Conservation (phyloP, 306 rosid species). For the Prunus armeniaca region DNA sequence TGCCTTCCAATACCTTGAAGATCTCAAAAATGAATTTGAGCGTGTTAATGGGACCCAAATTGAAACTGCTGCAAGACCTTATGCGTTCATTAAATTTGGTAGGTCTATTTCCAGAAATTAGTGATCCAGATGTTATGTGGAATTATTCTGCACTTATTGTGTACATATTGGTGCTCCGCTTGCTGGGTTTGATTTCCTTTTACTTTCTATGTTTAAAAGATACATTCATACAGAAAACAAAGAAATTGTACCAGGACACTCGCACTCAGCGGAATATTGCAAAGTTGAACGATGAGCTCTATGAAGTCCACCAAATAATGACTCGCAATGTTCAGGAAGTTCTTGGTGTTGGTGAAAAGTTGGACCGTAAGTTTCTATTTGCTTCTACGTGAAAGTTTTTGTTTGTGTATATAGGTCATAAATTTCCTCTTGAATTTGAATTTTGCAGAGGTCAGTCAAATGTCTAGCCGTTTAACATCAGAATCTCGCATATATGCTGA, state of each 20-base stretch:
- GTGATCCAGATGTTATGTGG: neutral
- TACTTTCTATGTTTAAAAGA: conserved; percentile 49
- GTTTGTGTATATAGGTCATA: conserved; percentile 11
- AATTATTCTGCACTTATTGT: conserved; percentile 6
- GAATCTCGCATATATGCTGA: conserved; percentile 95
- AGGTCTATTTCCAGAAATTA: conserved; percentile 20
- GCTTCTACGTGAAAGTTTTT: neutral
- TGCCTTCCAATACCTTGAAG: conserved; percentile 99
- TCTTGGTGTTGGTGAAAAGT: conserved; percentile 98
- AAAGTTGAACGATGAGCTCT: conserved; percentile 95
- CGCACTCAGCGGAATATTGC: conserved; percentile 95
- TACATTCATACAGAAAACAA: conserved; percentile 91
- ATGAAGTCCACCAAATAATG: conserved; percentile 99
- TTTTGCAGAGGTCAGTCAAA: conserved; percentile 95
- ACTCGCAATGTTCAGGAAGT: conserved; percentile 99
- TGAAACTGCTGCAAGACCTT: conserved; percentile 99
- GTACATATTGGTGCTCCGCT: neutral
- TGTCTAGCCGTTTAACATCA: conserved; percentile 91
- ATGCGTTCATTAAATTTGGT: conserved; percentile 99
- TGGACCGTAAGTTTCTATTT: conserved; percentile 79
- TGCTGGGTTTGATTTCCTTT: conserved; percentile 26
- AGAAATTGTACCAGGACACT: conserved; percentile 98
- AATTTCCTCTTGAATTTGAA: conserved; percentile 24
- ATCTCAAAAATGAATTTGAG: conserved; percentile 93
- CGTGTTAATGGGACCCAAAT: conserved; percentile 88